Base-by-base conservation (phyloP, 1,284 basidiomycete species). In the Agroathelia rolfsii region DNA sequence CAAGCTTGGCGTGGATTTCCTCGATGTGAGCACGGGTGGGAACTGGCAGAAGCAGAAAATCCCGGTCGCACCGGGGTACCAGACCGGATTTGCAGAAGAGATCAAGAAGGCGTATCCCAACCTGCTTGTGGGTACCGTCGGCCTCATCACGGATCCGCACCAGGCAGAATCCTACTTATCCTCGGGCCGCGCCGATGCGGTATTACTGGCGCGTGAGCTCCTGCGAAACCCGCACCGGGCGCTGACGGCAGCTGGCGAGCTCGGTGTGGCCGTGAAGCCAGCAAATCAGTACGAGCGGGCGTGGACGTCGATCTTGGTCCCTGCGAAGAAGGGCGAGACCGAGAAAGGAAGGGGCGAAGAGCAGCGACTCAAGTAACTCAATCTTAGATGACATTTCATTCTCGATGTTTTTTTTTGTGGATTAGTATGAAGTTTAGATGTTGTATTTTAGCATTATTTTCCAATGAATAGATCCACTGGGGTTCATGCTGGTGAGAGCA, bases 81-180 rank as follows among this genome's bases (percentile, higher is more conserved):
- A 64, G 44, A 58, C 69, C 6, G 62, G 59, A 3, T 66, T 73
- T 40, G 62, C 73, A 2, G 61, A 61, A 36, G 59, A 59, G 17
- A 58, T 76, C 46, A 72, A 69, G 56, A 54, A 64, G 38, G 52
- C 57, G 1, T 39, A 49, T 30, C 58, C 57, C 19, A 54, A 59
- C 35, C 47, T 75, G 37, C 49, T 67, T 7, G 61, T 75, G 32
- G 64, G 67, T 10, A 53, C 72, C 4, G 78, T 84, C n/a, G 80
- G 80, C 3, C 52, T 65, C 22, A 78, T 84, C 46, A 67, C 64
- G 1, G 58, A 59, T 8, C 65, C 76, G 2, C 43, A 62, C 13
- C 66, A 80, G 47, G 79, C 80, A 3, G 76, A 88, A 49, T 62
- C 66, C 5, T 74, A 80, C 46, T 51, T 89, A 19, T 61, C 71